Percentiles rank a stretch among this genome's conserved stretches.
Evolutionary conservation across 73 alveolate genomes (phyloP).

Genomic region (Tetrahymena elliotti): DNA sequence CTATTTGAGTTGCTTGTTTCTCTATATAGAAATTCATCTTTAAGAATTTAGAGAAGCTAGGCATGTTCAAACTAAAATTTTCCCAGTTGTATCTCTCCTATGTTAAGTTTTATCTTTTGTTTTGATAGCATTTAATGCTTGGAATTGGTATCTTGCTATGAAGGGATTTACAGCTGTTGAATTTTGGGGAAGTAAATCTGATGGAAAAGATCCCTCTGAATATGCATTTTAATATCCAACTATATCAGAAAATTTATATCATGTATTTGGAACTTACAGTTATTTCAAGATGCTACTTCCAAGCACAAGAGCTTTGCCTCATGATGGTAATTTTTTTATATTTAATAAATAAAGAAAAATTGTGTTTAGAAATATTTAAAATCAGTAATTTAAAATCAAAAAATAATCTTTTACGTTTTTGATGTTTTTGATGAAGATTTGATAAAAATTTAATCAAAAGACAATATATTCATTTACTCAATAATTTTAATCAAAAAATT

Average conservation of each 20-base stretch:
- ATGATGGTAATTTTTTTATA: background rate
- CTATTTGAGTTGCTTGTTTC: background rate
- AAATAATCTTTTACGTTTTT: background rate
- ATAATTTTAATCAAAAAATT: too few species aligned
- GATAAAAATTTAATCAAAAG: too few species aligned
- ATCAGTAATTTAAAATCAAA: background rate
- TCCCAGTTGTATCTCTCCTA: constrained; percentile 1
- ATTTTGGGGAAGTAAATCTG: constrained; percentile 29
- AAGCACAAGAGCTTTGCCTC: background rate
- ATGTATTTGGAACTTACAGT: background rate
- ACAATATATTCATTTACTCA: too few species aligned
- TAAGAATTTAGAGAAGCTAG: background rate
- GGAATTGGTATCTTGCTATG: constrained; percentile 68
- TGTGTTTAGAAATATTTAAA: background rate
- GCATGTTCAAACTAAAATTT: background rate
- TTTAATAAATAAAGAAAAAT: too few species aligned
- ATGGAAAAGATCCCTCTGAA: background rate
- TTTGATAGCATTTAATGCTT: constrained; percentile 50
- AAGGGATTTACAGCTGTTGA: constrained; percentile 63
- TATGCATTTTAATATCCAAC: background rate
- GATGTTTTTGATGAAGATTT: background rate
- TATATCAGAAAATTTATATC: background rate
- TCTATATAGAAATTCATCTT: background rate
- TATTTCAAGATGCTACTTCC: background rate
- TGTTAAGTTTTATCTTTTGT: constrained; percentile 36